Conservation (phyloP, 2,329 filamentous ascomycete genomes). For the Fusarium newnesense region DNA sequence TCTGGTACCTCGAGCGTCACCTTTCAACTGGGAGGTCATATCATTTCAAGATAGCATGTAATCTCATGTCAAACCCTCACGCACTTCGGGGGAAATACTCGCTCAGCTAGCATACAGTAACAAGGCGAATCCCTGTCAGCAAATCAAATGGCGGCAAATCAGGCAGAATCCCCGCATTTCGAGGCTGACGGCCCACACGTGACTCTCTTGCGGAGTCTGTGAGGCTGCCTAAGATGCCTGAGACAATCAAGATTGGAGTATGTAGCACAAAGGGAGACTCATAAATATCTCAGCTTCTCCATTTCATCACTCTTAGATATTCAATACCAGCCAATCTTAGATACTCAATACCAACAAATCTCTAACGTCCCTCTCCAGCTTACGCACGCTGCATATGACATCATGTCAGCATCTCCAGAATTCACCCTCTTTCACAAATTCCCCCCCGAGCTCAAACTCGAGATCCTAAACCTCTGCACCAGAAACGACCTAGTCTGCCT, state of each 20-base stretch:
- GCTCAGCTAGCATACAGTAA: not conserved
- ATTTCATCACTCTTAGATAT: not conserved
- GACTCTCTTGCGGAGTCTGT: not conserved
- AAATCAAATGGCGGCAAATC: not conserved
- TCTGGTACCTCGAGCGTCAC: accelerated
- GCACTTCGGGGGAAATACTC: too few relatives aligned
- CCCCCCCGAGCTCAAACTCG: conserved; percentile 9
- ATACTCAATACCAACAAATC: not conserved
- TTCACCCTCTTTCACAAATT: conserved; percentile 5
- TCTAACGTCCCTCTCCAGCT: too few relatives aligned
- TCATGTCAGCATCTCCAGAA: not conserved
- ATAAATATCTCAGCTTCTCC: not conserved
- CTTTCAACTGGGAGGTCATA: accelerated
- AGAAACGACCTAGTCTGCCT: conserved; percentile 12
- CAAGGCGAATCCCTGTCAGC: not conserved
- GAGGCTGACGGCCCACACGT: not conserved
- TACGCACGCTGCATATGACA: not conserved
- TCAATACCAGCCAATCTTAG: not conserved
- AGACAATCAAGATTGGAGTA: not conserved
- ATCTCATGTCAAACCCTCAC: too few relatives aligned
- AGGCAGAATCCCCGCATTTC: not conserved
- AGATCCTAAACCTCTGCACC: not conserved
- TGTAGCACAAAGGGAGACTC: not conserved
- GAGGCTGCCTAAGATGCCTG: not conserved
- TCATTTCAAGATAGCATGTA: not conserved